Conservation (phyloP, 139 green algal species). For the Deuterostichococcus epilithicus region DNA sequence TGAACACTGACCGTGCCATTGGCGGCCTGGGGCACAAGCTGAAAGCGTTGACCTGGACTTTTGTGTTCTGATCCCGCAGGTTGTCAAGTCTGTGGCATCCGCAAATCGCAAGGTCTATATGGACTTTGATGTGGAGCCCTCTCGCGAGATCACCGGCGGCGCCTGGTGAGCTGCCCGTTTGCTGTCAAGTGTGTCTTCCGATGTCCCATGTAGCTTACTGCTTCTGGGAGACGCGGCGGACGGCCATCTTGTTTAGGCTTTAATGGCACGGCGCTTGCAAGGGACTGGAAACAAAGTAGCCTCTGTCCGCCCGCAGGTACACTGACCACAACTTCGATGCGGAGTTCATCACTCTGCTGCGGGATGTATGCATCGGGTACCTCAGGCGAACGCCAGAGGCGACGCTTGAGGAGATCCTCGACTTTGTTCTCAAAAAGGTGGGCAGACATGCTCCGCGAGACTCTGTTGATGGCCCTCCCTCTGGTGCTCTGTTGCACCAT, state of each 20-base stretch:
- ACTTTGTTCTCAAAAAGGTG: constrained; percentile 55
- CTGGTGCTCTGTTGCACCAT: too few relatives aligned
- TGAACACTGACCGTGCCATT: too few relatives aligned
- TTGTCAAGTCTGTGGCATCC: constrained; percentile 75
- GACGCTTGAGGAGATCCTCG: constrained; percentile 50
- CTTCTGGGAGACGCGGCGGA: too few relatives aligned
- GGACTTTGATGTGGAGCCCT: constrained; percentile 84
- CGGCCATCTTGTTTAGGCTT: too few relatives aligned
- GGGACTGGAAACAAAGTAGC: too few relatives aligned
- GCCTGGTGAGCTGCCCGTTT: constrained; percentile 60
- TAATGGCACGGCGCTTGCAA: too few relatives aligned
- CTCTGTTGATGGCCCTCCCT: too few relatives aligned
- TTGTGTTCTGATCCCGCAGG: background rate
- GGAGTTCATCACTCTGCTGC: constrained; percentile 80
- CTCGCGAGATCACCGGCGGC: constrained; percentile 88
- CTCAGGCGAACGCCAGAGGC: constrained; percentile 44
- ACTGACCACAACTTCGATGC: constrained; percentile 84
- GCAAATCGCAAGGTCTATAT: constrained; percentile 90
- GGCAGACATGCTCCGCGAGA: too few relatives aligned
- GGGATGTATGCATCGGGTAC: constrained; percentile 53
- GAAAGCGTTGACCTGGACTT: too few relatives aligned
- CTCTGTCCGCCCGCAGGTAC: constrained; percentile 60
- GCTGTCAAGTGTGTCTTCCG: too few relatives aligned
- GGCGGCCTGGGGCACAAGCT: too few relatives aligned
- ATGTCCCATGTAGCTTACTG: background rate